These are phyloP conservation scores for Casuarina equisetifolia DNA, from an alignment of 306 rosid genomes.

Conservation along the genomic window DNA sequence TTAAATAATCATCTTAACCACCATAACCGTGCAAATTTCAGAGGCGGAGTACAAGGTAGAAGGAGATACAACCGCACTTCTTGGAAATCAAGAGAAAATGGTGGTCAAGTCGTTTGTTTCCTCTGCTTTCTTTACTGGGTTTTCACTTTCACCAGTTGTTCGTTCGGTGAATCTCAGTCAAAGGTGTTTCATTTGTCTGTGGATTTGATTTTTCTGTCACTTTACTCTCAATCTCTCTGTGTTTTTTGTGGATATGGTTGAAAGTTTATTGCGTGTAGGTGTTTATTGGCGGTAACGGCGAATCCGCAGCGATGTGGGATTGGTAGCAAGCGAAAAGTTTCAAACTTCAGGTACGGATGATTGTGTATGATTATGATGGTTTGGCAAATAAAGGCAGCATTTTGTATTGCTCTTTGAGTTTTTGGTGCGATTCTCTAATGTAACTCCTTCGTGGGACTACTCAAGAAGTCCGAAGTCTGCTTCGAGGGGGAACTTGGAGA, in stretches of 20 bases:
- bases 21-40: not conserved
- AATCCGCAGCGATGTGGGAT: constrained; percentile 7
- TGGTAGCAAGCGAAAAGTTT: constrained; percentile 5
- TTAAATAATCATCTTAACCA: not conserved
- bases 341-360: constrained; percentile 26
- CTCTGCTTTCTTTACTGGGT: constrained; percentile 30
- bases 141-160: constrained; percentile 22
- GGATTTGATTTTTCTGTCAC: not conserved
- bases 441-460: constrained; percentile 1
- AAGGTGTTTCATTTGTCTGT: constrained; percentile 5
- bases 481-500: constrained; percentile 48
- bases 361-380: not conserved
- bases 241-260: not conserved
- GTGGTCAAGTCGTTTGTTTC: constrained; percentile 37
- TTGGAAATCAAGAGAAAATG: constrained; percentile 27
- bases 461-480: constrained; percentile 44
- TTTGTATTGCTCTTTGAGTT: not conserved
- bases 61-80: not conserved
- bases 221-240: too few relatives aligned
- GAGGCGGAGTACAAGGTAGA: not conserved
- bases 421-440: not conserved
- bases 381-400: not conserved
- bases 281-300: not conserved
- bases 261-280: not conserved
- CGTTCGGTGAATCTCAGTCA: constrained; percentile 14